A percentile compares a stretch with the other conserved stretches of the same genome.
Conservation (phyloP, 2,329 filamentous ascomycete species). For the Byssochlamys sp. region DNA sequence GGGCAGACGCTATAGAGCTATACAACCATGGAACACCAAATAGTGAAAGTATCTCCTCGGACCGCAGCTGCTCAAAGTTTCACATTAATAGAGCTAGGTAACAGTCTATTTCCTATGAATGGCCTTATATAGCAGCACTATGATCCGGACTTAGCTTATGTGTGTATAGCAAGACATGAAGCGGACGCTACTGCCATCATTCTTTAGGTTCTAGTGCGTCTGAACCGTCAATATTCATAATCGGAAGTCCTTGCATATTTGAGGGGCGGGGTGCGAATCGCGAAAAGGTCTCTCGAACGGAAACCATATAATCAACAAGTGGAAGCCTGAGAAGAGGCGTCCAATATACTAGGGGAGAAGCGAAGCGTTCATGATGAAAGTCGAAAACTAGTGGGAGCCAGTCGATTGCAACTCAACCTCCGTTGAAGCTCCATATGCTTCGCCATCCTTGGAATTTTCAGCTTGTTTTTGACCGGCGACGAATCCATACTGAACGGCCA, state of each 20-base stretch:
- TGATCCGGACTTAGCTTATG: too few species aligned
- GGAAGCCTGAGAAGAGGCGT: neutral
- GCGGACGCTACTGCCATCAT: neutral
- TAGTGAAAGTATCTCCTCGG: neutral
- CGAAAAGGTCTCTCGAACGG: neutral
- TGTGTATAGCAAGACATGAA: neutral
- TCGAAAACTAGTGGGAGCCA: neutral
- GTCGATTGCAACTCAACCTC: neutral
- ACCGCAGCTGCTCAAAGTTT: neutral
- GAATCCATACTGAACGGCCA: constrained; percentile 10
- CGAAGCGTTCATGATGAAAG: neutral
- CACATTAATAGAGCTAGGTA: neutral
- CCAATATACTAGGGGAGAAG: neutral
- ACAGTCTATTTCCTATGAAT: too few species aligned
- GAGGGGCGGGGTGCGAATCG: neutral
- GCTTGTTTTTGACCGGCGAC: neutral
- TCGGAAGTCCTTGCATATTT: neutral
- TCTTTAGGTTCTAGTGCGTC: neutral
- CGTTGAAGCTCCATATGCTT: neutral
- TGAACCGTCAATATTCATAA: neutral
- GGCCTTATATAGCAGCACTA: too few species aligned
- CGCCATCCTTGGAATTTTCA: neutral
- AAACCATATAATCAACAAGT: too few species aligned
- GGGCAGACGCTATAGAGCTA: neutral
- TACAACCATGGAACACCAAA: neutral